Percentiles rank a stretch among this genome's conserved stretches.
Evolutionary conservation across 108 stramenopile species (phyloP).

Genomic region (Pseudonitzschia multiseries): DNA sequence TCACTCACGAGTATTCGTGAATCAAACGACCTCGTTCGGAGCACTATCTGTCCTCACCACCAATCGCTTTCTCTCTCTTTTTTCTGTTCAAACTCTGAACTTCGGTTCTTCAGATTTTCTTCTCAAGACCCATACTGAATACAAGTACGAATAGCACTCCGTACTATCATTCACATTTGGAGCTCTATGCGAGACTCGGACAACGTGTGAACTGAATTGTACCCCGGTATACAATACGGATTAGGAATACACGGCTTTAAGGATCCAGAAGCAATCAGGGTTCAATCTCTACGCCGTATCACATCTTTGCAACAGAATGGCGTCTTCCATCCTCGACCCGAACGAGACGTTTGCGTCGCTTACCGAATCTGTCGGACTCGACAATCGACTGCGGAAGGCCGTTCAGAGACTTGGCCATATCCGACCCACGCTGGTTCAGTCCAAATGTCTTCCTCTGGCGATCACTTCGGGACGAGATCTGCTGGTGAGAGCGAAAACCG

Average conservation of each 20-base stretch:
- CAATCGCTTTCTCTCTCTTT: neutral
- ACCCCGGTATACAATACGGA: no score
- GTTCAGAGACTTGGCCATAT: constrained; percentile 71
- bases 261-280: neutral
- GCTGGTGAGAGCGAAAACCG: constrained; percentile 92
- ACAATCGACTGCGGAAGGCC: constrained; percentile 77
- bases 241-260: no score
- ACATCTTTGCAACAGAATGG: neutral
- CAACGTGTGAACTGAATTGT: no score
- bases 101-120: neutral
- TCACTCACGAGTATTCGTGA: neutral
- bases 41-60: neutral
- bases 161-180: no score
- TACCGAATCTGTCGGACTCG: constrained; percentile 71
- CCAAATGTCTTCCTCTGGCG: constrained; percentile 82
- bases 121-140: neutral
- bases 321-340: constrained; percentile 58
- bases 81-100: neutral
- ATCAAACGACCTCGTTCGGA: neutral
- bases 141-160: no score
- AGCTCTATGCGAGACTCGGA: no score
- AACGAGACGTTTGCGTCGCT: constrained; percentile 73
- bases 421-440: constrained; percentile 83
- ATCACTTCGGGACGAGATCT: constrained; percentile 88
- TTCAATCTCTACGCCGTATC: neutral